Conservation (phyloP, 371 early-diverging fungal species). For the Ordospora pajunii region DNA sequence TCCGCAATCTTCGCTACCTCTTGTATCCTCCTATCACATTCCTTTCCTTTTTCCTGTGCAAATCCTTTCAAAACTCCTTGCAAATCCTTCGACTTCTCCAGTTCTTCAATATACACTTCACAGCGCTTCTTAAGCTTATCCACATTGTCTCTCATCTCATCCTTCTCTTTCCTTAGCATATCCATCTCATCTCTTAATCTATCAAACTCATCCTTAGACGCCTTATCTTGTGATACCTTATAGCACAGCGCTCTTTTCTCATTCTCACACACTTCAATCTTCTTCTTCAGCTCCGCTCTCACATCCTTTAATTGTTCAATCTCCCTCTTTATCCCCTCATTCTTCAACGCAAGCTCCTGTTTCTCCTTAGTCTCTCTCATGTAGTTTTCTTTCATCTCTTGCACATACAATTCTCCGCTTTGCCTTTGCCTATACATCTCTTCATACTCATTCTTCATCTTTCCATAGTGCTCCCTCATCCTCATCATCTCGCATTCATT, state of each 20-base stretch:
- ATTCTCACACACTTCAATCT: slow-evolving; percentile 21
- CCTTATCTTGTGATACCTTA: neutral
- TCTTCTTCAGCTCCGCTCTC: neutral
- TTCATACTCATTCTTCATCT: neutral
- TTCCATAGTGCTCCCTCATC: neutral
- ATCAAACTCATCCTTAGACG: neutral
- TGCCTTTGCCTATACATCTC: neutral
- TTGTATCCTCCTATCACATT: neutral
- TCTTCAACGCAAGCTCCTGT: neutral
- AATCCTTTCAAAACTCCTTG: neutral
- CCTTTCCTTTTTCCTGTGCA: neutral
- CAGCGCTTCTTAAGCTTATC: neutral
- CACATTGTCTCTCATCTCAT: neutral
- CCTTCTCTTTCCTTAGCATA: neutral
- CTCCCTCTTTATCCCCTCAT: neutral
- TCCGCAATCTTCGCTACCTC: neutral
- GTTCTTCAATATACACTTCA: neutral
- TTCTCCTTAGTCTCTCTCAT: neutral
- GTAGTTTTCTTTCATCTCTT: slow-evolving; percentile 8
- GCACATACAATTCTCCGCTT: neutral
- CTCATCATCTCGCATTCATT: slow-evolving; percentile 2
- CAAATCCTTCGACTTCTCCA: neutral
- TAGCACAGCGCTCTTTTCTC: slow-evolving; percentile 33
- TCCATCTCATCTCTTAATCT: neutral
- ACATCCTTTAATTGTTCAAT: neutral